phyloP scores from a whole-genome alignment of 2,329 filamentous ascomycete species.

The Madurella fahalii region DNA sequence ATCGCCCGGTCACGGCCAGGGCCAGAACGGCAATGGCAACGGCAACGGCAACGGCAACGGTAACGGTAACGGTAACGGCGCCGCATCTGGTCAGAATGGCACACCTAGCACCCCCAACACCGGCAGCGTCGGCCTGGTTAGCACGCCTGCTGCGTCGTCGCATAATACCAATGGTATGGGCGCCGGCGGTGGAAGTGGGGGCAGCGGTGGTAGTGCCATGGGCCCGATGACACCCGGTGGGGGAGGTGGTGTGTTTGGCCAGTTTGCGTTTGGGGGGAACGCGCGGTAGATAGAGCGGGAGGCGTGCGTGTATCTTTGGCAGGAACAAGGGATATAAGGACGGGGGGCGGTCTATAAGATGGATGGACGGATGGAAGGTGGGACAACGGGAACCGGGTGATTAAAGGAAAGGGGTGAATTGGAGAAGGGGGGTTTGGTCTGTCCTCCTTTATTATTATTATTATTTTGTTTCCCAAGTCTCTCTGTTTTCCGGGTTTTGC shows the following conservation, averaged over 20 bases:
- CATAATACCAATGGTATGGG: conserved; percentile 50
- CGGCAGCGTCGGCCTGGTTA: conserved; percentile 45
- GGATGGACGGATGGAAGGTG: not conserved
- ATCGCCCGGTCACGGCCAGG: conserved; percentile 28
- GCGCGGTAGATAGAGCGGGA: conserved; percentile 5
- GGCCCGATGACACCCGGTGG: conserved; percentile 76
- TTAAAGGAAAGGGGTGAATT: not conserved
- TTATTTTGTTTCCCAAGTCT: too few species aligned
- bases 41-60: conserved; percentile 27
- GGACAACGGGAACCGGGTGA: not conserved
- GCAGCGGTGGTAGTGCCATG: conserved; percentile 47
- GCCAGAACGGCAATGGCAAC: conserved; percentile 30
- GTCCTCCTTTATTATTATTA: not conserved
- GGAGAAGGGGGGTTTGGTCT: not conserved
- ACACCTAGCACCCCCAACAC: conserved; percentile 62
- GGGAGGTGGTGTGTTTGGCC: conserved; percentile 70
- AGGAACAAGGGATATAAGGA: not conserved
- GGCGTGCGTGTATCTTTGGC: not conserved
- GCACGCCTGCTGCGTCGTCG: conserved; percentile 57
- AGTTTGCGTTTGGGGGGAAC: conserved; percentile 53
- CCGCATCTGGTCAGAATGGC: conserved; percentile 41
- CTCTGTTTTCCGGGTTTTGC: not conserved
- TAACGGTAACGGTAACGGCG: conserved; percentile 24
- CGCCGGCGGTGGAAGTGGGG: not conserved
- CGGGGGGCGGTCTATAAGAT: not conserved